Base-by-base conservation (phyloP, 108 stramenopile genomes). In the Nitzschia sp. region DNA sequence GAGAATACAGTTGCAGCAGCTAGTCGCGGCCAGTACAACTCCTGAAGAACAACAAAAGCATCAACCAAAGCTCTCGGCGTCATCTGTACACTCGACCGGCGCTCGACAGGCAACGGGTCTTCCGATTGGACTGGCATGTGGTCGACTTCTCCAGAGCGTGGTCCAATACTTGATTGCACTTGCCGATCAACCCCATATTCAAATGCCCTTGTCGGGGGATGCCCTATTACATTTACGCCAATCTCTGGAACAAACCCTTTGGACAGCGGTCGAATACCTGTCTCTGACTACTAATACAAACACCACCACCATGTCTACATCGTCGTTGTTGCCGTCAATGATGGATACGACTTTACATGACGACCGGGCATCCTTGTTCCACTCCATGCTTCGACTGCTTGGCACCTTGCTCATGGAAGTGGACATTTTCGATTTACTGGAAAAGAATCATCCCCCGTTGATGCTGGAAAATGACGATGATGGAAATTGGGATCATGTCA, bases 1-100 rank as follows among this genome's bases (percentile, higher is more conserved):
- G 66, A 60, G 66, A 59, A 62, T 75, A 19, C 73, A 75, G 41
- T 34, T 75, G n/a, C 64, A 75, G 62, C 32, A 34, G 25, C 45
- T 54, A 11, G 13, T 50, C 4, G 19, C 19, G 21, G 6, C 13
- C 9, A n/a, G n/a, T n/a, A n/a, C n/a, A n/a, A n/a, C n/a, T n/a
- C 38, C 38, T 13, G 38, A 41, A 41, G 38, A 41, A 41, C 38
- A 13, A 13, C 38, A 13, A 41, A 41, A 9, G 13, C n/a, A n/a
- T n/a, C n/a, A n/a, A n/a, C 38, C 38, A 6, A 21, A 5, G 48
- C 16, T 11, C 4, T 50, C 48, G 19, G 4, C 13, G 13, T 16
- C 13, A n/a, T 16, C 48, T 21, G 19, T 5, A 21, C 48, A 50
- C 19, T 22, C 13, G 13, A 4, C 48, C 5, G 33, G 32, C 22